These are phyloP conservation scores for Pestalotiopsis sp. DNA, from an alignment of 2,329 filamentous ascomycete genomes.

Conservation along the genomic window DNA sequence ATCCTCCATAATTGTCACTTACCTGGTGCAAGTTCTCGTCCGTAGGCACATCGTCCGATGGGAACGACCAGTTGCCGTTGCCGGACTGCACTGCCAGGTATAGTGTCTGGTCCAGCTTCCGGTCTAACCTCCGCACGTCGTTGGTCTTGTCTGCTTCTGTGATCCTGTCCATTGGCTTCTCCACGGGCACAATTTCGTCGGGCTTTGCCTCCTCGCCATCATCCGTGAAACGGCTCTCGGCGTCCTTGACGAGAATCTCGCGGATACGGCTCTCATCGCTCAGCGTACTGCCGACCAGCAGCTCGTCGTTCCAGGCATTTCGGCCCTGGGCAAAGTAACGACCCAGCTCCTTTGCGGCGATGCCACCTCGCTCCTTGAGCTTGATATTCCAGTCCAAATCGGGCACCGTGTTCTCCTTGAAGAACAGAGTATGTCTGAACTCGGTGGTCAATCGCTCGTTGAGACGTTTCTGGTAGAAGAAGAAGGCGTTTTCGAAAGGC, in stretches of 20 bases:
- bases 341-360: constrained; percentile 83
- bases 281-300: constrained; percentile 73
- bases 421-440: constrained; percentile 92
- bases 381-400: constrained; percentile 92
- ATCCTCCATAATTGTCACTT: constrained; percentile 37
- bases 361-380: constrained; percentile 70
- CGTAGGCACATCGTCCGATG: constrained; percentile 67
- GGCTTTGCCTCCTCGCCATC: constrained; percentile 61
- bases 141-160: constrained; percentile 78
- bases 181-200: constrained; percentile 67
- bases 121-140: constrained; percentile 79
- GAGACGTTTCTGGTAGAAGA: constrained; percentile 95
- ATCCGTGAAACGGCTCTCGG: constrained; percentile 64
- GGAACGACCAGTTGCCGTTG: constrained; percentile 80
- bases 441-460: constrained; percentile 89
- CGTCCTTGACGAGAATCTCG: constrained; percentile 74
- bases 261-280: constrained; percentile 67
- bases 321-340: constrained; percentile 73
- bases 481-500: constrained; percentile 89
- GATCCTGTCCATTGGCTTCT: constrained; percentile 68
- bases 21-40: constrained; percentile 85
- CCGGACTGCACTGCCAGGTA: constrained; percentile 83
- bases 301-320: constrained; percentile 88
- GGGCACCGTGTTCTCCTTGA: constrained; percentile 83
- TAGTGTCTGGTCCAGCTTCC: constrained; percentile 77